Evolutionary conservation across 2,329 filamentous ascomycete species (phyloP).

Genomic region (Ascomycota sp.): DNA sequence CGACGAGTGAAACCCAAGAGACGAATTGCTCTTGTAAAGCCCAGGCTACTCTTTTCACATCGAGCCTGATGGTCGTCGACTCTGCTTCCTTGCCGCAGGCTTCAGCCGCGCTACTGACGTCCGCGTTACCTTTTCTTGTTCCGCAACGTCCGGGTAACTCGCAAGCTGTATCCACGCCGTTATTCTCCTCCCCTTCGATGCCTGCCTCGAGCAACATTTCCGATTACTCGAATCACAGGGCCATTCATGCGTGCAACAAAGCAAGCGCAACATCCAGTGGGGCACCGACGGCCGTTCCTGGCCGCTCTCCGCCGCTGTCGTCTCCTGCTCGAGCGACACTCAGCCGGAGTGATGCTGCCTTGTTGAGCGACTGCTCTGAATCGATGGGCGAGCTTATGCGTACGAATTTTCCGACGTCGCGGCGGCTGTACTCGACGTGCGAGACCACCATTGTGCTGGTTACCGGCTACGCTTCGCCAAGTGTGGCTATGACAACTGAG

Average conservation of each 20-base stretch:
- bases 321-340: neutral
- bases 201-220: too few species aligned
- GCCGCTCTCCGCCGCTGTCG: neutral
- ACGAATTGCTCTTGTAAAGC: too few species aligned
- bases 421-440: neutral
- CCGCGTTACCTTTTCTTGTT: too few species aligned
- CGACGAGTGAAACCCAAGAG: too few species aligned
- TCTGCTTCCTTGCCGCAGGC: too few species aligned
- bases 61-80: too few species aligned
- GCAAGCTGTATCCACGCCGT: neutral
- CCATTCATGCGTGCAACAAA: too few species aligned
- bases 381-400: neutral
- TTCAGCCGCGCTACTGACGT: too few species aligned
- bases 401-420: neutral
- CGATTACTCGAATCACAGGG: too few species aligned
- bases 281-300: neutral
- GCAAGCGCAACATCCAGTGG: neutral
- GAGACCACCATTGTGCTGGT: neutral
- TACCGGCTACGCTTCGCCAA: too few species aligned
- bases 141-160: neutral
- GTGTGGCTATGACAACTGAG: too few species aligned
- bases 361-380: slow-evolving; percentile 1
- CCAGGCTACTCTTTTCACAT: too few species aligned
- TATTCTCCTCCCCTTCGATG: neutral
- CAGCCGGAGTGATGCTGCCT: neutral